phyloP scores from a whole-genome alignment of 2,329 filamentous ascomycete species.

The Chrysoporthe cubensis region DNA sequence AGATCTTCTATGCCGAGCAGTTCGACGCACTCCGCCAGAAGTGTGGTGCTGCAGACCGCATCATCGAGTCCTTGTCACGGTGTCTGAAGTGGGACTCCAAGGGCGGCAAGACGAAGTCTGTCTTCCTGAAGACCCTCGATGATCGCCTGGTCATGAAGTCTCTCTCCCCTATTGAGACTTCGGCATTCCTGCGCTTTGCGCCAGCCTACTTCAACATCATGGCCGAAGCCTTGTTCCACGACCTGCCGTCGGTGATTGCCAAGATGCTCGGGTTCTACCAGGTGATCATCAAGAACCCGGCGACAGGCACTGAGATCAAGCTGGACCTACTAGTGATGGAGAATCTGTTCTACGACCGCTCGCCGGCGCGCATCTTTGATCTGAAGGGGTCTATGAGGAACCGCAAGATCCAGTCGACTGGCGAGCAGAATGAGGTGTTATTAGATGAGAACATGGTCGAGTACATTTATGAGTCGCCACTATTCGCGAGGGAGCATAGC shows the following conservation, averaged over 20 bases:
- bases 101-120: conserved; percentile 95
- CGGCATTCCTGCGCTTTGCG: conserved; percentile 92
- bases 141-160: conserved; percentile 93
- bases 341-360: conserved; percentile 95
- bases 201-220: conserved; percentile 98
- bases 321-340: conserved; percentile 95
- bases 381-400: conserved; percentile 99
- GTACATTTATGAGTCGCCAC: conserved; percentile 95
- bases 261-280: conserved; percentile 99
- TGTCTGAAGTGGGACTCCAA: conserved; percentile 98
- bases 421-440: conserved; percentile 93
- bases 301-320: conserved; percentile 90
- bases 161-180: conserved; percentile 86
- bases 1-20: conserved; percentile 97
- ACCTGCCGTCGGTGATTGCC: conserved; percentile 92
- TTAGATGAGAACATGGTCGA: conserved; percentile 99
- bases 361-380: conserved; percentile 88
- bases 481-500: conserved; percentile 94
- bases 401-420: conserved; percentile 93
- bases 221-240: conserved; percentile 93
- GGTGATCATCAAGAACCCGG: conserved; percentile 93
- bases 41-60: conserved; percentile 89
- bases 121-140: conserved; percentile 95
- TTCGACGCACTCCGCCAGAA: conserved; percentile 94
- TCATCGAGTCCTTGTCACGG: conserved; percentile 91